Evolutionary conservation across 148 eudicot species (phyloP).

Genomic region (Heliamphora exappendiculata): DNA sequence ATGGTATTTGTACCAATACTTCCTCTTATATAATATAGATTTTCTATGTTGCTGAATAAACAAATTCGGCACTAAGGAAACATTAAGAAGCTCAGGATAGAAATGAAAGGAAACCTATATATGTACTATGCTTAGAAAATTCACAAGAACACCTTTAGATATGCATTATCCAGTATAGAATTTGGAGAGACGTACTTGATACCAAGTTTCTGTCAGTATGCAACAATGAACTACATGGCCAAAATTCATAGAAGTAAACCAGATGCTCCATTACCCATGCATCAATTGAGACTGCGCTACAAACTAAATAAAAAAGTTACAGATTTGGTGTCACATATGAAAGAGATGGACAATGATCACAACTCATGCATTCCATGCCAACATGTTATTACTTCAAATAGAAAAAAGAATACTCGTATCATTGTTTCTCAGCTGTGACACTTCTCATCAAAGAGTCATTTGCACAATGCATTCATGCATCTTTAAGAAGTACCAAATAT

Average conservation of each 20-base stretch:
- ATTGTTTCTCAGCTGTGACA: neutral
- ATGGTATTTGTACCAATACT: too few species aligned
- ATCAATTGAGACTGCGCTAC: neutral
- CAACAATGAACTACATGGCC: neutral
- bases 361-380: neutral
- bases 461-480: neutral
- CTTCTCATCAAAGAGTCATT: neutral
- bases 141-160: neutral
- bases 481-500: constrained; percentile 9
- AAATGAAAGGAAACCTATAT: neutral
- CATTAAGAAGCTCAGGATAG: neutral
- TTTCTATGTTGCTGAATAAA: too few species aligned
- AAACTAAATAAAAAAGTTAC: neutral
- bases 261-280: neutral
- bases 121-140: neutral
- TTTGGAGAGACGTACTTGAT: neutral
- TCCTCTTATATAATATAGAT: too few species aligned
- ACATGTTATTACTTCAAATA: neutral
- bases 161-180: constrained; percentile 2
- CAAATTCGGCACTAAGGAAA: neutral
- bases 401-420: neutral
- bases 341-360: neutral
- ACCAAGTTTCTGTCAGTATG: neutral
- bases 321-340: neutral
- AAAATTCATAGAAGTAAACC: constrained; percentile 1